Evolutionary conservation across 2,329 filamentous ascomycete species (phyloP).

Genomic region (Fusarium sp.): DNA sequence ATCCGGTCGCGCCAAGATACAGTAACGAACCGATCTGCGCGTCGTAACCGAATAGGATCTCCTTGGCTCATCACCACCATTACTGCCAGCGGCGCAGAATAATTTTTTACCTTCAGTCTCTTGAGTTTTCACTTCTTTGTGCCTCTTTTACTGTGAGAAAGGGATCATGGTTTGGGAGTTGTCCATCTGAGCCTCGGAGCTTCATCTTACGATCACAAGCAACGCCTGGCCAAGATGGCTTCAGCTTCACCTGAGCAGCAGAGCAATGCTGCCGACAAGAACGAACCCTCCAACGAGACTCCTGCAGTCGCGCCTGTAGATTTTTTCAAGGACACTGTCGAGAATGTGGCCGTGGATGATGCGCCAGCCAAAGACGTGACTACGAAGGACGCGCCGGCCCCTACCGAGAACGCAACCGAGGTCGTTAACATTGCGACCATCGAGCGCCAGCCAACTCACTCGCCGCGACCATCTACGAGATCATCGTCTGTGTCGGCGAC

Average conservation of each 20-base stretch:
- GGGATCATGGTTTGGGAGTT: neutral
- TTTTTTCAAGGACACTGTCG: neutral
- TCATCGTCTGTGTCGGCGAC: slow-evolving; percentile 21
- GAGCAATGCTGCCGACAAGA: neutral
- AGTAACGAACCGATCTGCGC: neutral
- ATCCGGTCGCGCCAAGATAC: slow-evolving; percentile 6
- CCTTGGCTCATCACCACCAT: slow-evolving; percentile 1
- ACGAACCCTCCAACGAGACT: neutral
- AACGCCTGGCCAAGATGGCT: slow-evolving; percentile 24
- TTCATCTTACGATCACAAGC: slow-evolving; percentile 9
- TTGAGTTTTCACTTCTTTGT: neutral
- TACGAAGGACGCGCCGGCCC: neutral
- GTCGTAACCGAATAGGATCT: neutral
- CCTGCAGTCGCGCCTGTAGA: neutral
- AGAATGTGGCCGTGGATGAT: neutral
- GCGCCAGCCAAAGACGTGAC: neutral
- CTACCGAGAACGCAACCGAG: slow-evolving; percentile 12
- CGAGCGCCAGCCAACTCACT: slow-evolving; percentile 15
- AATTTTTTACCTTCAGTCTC: neutral
- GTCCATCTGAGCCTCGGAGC: neutral
- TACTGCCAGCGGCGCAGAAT: neutral
- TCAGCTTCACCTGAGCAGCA: slow-evolving; percentile 10
- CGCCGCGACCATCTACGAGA: slow-evolving; percentile 16
- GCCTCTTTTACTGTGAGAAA: neutral
- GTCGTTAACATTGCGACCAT: slow-evolving; percentile 1